These are phyloP conservation scores for Pichia cabralensis DNA, from an alignment of 805 yeast genomes.

Conservation along the genomic window DNA sequence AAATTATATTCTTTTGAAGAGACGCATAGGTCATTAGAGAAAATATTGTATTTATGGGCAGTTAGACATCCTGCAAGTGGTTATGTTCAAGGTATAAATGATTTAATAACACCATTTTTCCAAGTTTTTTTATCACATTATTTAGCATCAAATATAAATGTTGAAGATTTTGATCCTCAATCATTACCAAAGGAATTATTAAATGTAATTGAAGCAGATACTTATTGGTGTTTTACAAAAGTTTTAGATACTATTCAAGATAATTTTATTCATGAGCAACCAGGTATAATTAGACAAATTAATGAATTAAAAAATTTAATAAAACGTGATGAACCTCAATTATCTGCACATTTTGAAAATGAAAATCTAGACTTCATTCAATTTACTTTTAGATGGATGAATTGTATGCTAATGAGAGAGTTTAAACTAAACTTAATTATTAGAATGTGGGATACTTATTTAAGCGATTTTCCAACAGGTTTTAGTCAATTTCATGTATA, in stretches of 20 bases:
- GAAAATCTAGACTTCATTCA: constrained; percentile 94
- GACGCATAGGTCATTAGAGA: constrained; percentile 72
- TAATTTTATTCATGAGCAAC: constrained; percentile 95
- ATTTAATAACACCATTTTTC: constrained; percentile 84
- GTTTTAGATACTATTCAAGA: constrained; percentile 91
- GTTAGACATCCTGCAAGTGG: constrained; percentile 96
- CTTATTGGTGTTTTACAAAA: constrained; percentile 93
- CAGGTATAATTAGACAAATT: constrained; percentile 91
- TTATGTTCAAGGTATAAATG: constrained; percentile 96
- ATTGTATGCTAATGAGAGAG: constrained; percentile 92
- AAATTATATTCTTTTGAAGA: constrained; percentile 56
- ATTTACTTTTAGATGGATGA: constrained; percentile 98
- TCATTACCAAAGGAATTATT: constrained; percentile 49
- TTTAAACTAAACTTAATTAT: constrained; percentile 66
- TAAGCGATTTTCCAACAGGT: constrained; percentile 65
- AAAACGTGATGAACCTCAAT: constrained; percentile 63
- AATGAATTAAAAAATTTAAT: constrained; percentile 68
- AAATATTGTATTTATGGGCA: constrained; percentile 86
- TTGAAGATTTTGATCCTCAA: constrained; percentile 55
- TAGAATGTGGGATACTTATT: constrained; percentile 97
- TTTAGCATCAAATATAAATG: constrained; percentile 33
- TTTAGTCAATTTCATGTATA: constrained; percentile 90
- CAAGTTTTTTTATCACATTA: constrained; percentile 76
- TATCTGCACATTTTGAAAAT: constrained; percentile 61
- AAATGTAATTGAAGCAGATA: constrained; percentile 80